phyloP scores from a whole-genome alignment of 2,329 filamentous ascomycete species.

The Pseudocercospora vitis region DNA sequence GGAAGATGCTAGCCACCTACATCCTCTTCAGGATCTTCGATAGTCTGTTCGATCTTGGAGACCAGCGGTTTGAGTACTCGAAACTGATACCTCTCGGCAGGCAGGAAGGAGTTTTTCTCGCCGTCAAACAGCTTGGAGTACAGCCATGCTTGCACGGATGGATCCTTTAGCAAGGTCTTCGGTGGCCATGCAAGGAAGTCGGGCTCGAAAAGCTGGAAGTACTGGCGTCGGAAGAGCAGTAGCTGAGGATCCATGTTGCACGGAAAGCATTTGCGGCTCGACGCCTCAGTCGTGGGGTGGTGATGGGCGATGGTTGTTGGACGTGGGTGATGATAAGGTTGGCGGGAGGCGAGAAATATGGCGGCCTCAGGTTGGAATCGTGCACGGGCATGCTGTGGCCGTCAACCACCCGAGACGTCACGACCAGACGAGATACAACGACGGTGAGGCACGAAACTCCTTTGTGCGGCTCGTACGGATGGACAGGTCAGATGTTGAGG shows the following conservation, averaged over 20 bases:
- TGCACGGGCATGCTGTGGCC: too few relatives aligned
- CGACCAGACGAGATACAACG: too few relatives aligned
- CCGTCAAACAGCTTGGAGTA: conserved; percentile 67
- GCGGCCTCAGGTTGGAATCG: too few relatives aligned
- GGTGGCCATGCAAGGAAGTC: conserved; percentile 64
- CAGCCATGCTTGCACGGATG: conserved; percentile 65
- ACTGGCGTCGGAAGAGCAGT: conserved; percentile 66
- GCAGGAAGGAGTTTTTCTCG: conserved; percentile 55
- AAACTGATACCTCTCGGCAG: conserved; percentile 68
- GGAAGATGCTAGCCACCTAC: conserved; percentile 56
- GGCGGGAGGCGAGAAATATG: too few relatives aligned
- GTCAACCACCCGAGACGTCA: too few relatives aligned
- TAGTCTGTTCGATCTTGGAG: conserved; percentile 67
- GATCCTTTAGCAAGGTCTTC: conserved; percentile 56
- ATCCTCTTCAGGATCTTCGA: conserved; percentile 81
- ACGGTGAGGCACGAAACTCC: too few relatives aligned
- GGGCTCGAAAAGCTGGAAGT: conserved; percentile 70
- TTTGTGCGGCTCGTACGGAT: too few relatives aligned
- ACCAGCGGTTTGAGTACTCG: conserved; percentile 73
- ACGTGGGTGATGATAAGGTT: too few relatives aligned
- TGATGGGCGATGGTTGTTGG: too few relatives aligned
- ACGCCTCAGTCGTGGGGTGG: not conserved
- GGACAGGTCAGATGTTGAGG: too few relatives aligned
- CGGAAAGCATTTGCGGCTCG: not conserved
- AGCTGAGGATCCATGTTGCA: conserved; percentile 36